Base-by-base conservation (phyloP, 2,329 filamentous ascomycete species). In the Penicillium sp. region DNA sequence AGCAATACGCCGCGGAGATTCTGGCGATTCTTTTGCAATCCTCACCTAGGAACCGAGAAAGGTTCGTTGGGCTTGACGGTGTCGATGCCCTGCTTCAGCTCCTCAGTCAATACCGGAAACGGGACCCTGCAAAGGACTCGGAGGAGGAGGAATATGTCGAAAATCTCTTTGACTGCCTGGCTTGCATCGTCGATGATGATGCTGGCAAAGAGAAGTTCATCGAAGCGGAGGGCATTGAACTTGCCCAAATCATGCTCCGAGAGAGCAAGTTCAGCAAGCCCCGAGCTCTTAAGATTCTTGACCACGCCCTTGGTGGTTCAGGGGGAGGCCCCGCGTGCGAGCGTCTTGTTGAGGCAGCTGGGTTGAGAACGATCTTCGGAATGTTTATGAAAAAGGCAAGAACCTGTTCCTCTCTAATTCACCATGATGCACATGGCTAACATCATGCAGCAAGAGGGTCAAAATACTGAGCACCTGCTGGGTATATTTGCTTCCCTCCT, bases 91-190 rank as follows among this genome's bases (percentile, higher is more conserved):
- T 97, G 68, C 87, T 99, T 15, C 92, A 96, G 77, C 84, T 96
- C 0, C 85, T 96, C 0, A 91, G 93, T 1, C 82, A 89, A 1
- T 99, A 98, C 79, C 88, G 95, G 60, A 91, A 90, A 79, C 86
- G 89, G 53, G 93, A 99, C 73, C 95, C 95, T 0, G 86, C 88
- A 53, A 94, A 91, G 72, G 92, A 93, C 61, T 88, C 89, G 35
- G 89, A 95, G 55, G 95, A 98, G 76, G 93, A 97, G 74, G 95
- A 99, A 79, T 97, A 91, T 75, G 91, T 96, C 74, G 92, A 96
- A 77, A 97, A 99, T 68, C 75, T 97, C 0, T 99, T 99, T 75
- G 93, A 97, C 72, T 87, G 89, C 1, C 75, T 98, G 19, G 91
- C 91, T 0, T 96, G 91, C 68, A 80, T 96, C 1, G 90, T 89